A percentile compares a stretch with the other conserved stretches of the same genome.
phyloP scores from a whole-genome alignment of 352 stramenopile genomes.

The Phytophthora vignae region DNA sequence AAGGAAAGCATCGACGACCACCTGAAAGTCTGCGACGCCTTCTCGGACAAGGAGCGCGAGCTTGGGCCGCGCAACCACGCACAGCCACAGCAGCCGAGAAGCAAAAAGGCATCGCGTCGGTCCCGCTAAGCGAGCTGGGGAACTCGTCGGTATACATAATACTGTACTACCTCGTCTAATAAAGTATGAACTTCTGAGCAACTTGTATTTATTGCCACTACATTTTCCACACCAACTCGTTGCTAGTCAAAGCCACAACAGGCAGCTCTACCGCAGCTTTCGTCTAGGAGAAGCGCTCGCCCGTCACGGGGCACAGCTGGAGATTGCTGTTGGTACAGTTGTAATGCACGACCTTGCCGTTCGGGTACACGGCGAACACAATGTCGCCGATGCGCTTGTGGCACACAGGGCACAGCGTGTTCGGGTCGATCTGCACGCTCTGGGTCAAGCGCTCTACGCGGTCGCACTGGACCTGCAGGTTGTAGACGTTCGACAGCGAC shows the following conservation, averaged over 20 bases:
- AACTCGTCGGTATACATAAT: background rate
- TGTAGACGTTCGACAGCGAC: conserved; percentile 91
- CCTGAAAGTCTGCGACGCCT: conserved; percentile 70
- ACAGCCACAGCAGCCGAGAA: background rate
- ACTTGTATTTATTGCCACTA: conserved; percentile 32
- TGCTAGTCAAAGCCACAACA: conserved; percentile 27
- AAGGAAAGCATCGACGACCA: conserved; percentile 78
- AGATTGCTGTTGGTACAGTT: conserved; percentile 90
- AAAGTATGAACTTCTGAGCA: conserved; percentile 41
- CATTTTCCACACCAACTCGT: conserved; percentile 30
- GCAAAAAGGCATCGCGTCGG: conserved; percentile 21
- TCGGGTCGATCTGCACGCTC: conserved; percentile 85
- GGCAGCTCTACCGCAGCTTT: background rate
- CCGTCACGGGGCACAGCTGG: conserved; percentile 82
- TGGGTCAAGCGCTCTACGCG: conserved; percentile 82
- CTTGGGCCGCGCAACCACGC: conserved; percentile 21
- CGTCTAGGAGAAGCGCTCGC: conserved; percentile 77
- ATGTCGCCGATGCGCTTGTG: conserved; percentile 91
- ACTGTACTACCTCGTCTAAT: conserved; percentile 32
- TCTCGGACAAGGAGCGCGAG: conserved; percentile 63
- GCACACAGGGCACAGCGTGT: conserved; percentile 81
- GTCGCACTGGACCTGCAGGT: conserved; percentile 89
- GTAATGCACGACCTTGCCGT: conserved; percentile 89
- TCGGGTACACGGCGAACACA: conserved; percentile 89
- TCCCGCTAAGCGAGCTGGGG: conserved; percentile 17